Evolutionary conservation across 495 filamentous ascomycete species (phyloP), one percentile per base, ranked within the genome.

Genomic region (Penicillium mononematosum): DNA sequence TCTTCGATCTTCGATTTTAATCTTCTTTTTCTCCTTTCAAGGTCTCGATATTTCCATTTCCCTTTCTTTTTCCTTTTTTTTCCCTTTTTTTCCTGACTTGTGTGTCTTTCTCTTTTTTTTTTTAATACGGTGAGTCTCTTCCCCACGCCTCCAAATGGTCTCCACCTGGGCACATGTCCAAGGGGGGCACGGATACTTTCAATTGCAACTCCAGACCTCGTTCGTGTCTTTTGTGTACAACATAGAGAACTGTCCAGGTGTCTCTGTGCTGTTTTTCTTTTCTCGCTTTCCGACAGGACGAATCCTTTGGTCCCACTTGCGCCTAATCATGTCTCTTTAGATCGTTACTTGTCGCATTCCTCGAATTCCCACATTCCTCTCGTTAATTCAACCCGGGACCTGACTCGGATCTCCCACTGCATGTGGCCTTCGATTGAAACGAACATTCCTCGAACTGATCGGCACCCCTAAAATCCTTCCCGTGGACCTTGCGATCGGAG

Each of bases 341-440:
- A 61, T 58, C 60, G 50, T 56, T 64, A 50, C 53, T 56, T 63
- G 58, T 66, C 63, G 62, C 67, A 56, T 55, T 45, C 48, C 41
- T 55, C 55, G 25, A 47, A 16, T 7, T 20, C 50, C 38, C 51
- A 56, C 58, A 53, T 46, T 55, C 52, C 42, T 55, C 43, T 46
- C 43, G 4, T 46, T 54, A 25, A 47, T 19, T 34, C 17, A n/a
- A 19, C 42, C 51, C 55, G 52, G 34, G 47, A 50, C 50, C 60
- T 53, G 55, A 59, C 11, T 50, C 29, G 56, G 25, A 61, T 25
- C 14, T 20, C 34, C 20, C 31, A 57, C 66, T 70, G 68, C 64
- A 73, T 76, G 73, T 70, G 58, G 67, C 66, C 63, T 63, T 59
- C 55, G 58, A 62, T 64, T 58, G 58, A 53, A 59, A 45, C 62